These are phyloP conservation scores for Phialophora expanda DNA, from an alignment of 2,329 filamentous ascomycete genomes.

Conservation along the genomic window DNA sequence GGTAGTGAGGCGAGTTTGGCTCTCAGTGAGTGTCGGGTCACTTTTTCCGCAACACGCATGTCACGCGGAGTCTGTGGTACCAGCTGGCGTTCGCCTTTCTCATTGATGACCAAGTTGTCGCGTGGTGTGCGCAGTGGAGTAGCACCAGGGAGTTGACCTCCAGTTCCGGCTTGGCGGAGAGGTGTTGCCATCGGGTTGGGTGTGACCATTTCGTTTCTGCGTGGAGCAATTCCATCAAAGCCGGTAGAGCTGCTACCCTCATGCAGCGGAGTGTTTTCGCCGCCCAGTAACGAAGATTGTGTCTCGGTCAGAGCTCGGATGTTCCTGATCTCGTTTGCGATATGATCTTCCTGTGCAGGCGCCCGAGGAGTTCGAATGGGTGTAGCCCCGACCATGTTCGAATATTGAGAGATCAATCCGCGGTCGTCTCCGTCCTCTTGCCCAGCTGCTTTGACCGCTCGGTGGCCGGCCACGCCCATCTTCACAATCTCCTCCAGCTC, in stretches of 20 bases:
- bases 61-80: constrained; percentile 78
- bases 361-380: constrained; percentile 92
- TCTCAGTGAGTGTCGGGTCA: constrained; percentile 69
- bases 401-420: constrained; percentile 86
- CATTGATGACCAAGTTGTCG: constrained; percentile 85
- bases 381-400: constrained; percentile 76
- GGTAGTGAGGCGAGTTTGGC: constrained; percentile 75
- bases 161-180: constrained; percentile 66
- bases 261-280: constrained; percentile 87
- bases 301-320: constrained; percentile 91
- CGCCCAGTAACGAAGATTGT: constrained; percentile 88
- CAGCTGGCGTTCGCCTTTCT: constrained; percentile 68
- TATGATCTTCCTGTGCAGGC: constrained; percentile 89
- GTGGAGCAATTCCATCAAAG: constrained; percentile 82
- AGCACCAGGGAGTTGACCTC: constrained; percentile 71
- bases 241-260: constrained; percentile 83
- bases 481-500: constrained; percentile 98
- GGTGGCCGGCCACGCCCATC: constrained; percentile 93
- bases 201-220: constrained; percentile 81
- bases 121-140: constrained; percentile 88
- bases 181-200: constrained; percentile 96
- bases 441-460: constrained; percentile 74
- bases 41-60: constrained; percentile 71
- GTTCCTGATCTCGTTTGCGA: constrained; percentile 95
- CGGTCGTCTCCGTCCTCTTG: constrained; percentile 83